These are phyloP conservation scores for Fusarium xylarioides DNA, from an alignment of 2,329 filamentous ascomycete genomes.

Conservation along the genomic window DNA sequence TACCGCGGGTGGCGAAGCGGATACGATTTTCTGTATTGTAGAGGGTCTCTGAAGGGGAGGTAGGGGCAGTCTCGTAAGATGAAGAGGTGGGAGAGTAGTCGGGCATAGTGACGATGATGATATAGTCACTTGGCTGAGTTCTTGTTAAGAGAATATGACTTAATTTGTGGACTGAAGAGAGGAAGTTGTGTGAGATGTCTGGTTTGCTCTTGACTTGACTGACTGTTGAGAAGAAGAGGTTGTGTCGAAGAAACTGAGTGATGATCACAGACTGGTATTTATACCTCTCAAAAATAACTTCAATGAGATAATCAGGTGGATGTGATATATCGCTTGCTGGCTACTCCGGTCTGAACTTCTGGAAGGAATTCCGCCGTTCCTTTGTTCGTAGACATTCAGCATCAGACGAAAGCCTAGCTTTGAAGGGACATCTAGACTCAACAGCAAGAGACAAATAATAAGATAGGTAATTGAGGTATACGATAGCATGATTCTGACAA, in stretches of 20 bases:
- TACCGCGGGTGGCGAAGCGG: background rate
- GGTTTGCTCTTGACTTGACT: background rate
- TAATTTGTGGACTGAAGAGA: fast-evolving
- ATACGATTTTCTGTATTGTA: background rate
- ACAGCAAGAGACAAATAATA: background rate
- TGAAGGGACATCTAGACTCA: background rate
- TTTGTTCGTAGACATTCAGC: background rate
- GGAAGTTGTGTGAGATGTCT: background rate
- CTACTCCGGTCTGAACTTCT: background rate
- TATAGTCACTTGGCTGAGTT: background rate
- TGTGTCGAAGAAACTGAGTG: background rate
- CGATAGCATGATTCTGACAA: background rate
- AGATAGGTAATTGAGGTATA: background rate
- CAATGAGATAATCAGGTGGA: background rate
- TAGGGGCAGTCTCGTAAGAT: fast-evolving
- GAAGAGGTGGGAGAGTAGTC: background rate
- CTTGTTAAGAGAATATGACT: background rate
- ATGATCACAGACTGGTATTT: background rate
- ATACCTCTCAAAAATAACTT: background rate
- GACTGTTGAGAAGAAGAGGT: background rate
- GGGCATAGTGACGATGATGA: background rate
- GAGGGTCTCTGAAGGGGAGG: background rate
- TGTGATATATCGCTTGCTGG: background rate
- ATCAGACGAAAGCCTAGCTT: background rate
- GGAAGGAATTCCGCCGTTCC: background rate